Base-by-base conservation (phyloP, 441 rosid genomes). In the Bocquillonia castaneifolia region DNA sequence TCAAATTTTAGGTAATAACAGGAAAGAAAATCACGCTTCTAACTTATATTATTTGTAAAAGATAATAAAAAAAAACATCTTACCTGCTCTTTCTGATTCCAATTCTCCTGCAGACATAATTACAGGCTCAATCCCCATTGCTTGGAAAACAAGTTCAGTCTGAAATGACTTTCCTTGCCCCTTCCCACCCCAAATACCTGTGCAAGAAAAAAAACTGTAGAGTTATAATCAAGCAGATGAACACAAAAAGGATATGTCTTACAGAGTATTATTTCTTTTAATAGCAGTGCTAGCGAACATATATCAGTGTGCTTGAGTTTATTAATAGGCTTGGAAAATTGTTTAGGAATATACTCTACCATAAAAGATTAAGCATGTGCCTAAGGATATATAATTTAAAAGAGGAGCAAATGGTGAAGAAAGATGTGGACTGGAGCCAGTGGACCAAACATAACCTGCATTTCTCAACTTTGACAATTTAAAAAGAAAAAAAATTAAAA, bases 131-230 rank as follows among this genome's bases (percentile, higher is more conserved):
- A 91, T 75, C 72, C 95, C 97, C 97, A 89, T 80, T 47, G 92
- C 82, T 76, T 85, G 94, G 78, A 93, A 93, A 74, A 93, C 84
- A 69, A 93, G 90, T 78, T 91, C 98, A 3, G 98, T 89, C 83
- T 93, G 97, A 80, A 93, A 91, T 67, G 98, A 84, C 78, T 93
- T 91, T 57, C 98, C 98, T 78, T 93, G 97, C 39, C 98, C 98
- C 82, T 93, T 93, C 72, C 98, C 98, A 77, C 98, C 98, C 98
- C 97, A 93, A 9, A 91, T 84, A 78, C 98, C 98, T 93, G 72
- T 29, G 64, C 55, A 17, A 58, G 59, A 72, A 25, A 34, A 39
- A 44, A 25, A 64, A 40, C 39, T 7, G n/a, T 6, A 50, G 26
- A 0, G 26, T 72, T 52, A 31, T 63, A 61, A 29, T 37, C 15